Base-by-base conservation (phyloP, 2,329 filamentous ascomycete species). In the Trichoderma brevicompactum region DNA sequence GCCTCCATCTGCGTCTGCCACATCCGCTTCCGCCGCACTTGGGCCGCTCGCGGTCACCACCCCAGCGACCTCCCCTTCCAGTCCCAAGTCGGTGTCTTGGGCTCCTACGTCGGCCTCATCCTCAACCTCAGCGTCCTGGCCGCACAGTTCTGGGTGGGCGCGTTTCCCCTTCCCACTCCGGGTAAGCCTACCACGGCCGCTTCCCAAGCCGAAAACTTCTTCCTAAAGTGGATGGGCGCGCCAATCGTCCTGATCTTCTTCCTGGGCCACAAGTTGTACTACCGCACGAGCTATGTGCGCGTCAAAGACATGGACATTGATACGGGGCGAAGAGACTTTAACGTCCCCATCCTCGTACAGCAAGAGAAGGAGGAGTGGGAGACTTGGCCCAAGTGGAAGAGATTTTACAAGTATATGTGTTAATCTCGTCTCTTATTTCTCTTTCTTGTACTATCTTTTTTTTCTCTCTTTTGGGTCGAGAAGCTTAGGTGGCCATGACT, bases 11-110 rank as follows among this genome's bases (percentile, higher is more conserved):
- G 92, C 76, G 80, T 96, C n/a, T 87, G 90, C 28, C 94, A 97
- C 78, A 96, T 97, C 74, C 92, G 93, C 64, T 97, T 97, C 85
- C 92, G 94, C 68, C 79, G 80, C 32, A 92, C 89, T n/a, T 96
- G 92, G 92, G 82, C 81, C 50, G 73, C 79, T 12, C 86, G 89
- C 67, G 91, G 90, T 50, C 89, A 89, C 74, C 83, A 80, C n/a
- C 80, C 94, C 41, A 82, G 87, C 64, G 91, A 96, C 71, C 83
- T 98, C 6, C 90, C 94, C 7, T 97, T 95, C 81, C 82, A 80
- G 41, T 92, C 91, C 0, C 92, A 96, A 74, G 86, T 91, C 5
- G 94, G 94, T 67, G 80, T 95, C 8, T 70, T 85, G 9, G 94
- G 94, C 9, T 96, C 92, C 2, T 97, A 89, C 83, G 67, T 95